A percentile compares a stretch with the other conserved stretches of the same genome.
phyloP scores from a whole-genome alignment of 2,329 filamentous ascomycete genomes.

The Phyllosticta citrichinensis region DNA sequence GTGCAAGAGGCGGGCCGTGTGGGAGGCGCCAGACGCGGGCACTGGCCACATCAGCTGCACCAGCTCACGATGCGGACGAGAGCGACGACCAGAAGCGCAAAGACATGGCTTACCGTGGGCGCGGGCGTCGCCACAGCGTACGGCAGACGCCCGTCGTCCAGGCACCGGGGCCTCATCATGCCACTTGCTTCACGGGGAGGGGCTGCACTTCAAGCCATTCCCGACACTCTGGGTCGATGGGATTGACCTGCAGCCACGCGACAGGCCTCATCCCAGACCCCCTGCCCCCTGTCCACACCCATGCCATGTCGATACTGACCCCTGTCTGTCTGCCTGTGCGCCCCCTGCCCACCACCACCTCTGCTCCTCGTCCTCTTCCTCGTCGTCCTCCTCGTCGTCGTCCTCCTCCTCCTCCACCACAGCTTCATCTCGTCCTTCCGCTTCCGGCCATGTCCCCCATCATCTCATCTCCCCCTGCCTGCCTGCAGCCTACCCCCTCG shows the following conservation, averaged over 20 bases:
- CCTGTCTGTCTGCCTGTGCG: too few species aligned
- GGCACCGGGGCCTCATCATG: background rate
- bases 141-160: background rate
- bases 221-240: background rate
- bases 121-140: background rate
- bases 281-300: background rate
- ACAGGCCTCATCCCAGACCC: background rate
- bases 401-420: too few species aligned
- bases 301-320: too few species aligned
- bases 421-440: background rate
- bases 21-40: background rate
- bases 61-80: background rate
- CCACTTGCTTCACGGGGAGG: background rate
- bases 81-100: too few species aligned
- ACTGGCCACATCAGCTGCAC: background rate
- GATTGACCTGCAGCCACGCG: background rate
- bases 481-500: background rate
- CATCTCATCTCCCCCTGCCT: too few species aligned
- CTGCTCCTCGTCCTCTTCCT: background rate
- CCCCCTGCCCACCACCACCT: background rate
- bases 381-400: too few species aligned
- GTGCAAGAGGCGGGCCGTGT: background rate
- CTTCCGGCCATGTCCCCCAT: background rate
- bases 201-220: background rate
- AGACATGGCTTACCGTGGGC: background rate